Evolutionary conservation across 106 monocot genomes (phyloP), one percentile per base, ranked within the genome.

Genomic region (Allium cepa): DNA sequence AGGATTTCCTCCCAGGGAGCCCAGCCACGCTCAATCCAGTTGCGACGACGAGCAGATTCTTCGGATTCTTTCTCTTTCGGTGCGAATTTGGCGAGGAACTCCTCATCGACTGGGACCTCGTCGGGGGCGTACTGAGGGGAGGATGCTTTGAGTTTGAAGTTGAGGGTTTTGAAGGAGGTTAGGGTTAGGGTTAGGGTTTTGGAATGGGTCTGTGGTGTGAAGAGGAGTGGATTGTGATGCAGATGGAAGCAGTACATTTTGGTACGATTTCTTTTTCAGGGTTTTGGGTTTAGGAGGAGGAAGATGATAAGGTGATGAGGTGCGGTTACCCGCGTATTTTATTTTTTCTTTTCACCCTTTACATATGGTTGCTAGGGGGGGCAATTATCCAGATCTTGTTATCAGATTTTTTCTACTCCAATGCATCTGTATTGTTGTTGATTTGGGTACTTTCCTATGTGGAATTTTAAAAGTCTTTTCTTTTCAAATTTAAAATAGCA

Each of bases 1-100:
- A 96, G 85, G 70, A 88, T 79, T 69, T 96, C 96, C 76, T 96
- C 96, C 96, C 96, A 96, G 0, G 96, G 96, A 1, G 96, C 96
- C 96, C 96, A 96, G 4, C 88, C 91, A 11, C 88, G 92, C 72
- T 91, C 84, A 62, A 88, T 63, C 95, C 95, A 96, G 76, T 85
- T 80, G 10, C 81, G 71, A 63, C 86, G 84, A 46, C 95, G 88
- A 49, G 88, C 85, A 59, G 78, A 91, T 0, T 91, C 86, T 71
- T 96, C 95, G 59, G 91, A 70, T 27, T 91, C 83, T 58, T 60
- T 75, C 49, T 81, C 85, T 11, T 69, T 64, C 15, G 91, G 81
- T 58, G 81, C 75, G 66, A 75, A 90, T 15, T 72, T 57, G 16
- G 73, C 53, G 53, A 84, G 79, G 84, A 84, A 87, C 0, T 82